These are phyloP conservation scores for Pestalotiopsis sp. DNA, from an alignment of 2,329 filamentous ascomycete species.

Conservation along the genomic window DNA sequence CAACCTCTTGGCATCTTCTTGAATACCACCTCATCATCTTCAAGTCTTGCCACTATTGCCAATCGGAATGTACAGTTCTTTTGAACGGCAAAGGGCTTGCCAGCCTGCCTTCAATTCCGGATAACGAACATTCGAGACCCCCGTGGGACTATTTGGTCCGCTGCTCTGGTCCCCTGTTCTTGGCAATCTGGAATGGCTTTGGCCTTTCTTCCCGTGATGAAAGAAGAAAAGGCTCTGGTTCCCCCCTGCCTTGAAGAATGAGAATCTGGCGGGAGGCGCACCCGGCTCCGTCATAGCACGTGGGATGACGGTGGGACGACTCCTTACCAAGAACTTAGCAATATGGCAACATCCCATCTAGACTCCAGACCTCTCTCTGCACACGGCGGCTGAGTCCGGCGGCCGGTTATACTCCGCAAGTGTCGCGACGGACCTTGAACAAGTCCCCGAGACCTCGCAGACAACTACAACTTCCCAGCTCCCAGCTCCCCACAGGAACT, in stretches of 20 bases:
- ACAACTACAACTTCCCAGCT: not conserved
- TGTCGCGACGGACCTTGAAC: not conserved
- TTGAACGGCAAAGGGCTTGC: not conserved
- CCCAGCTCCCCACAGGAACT: not conserved
- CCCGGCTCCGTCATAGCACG: constrained; percentile 1
- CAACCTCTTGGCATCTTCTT: not conserved
- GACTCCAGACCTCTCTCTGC: not conserved
- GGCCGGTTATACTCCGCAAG: not conserved
- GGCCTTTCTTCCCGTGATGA: not conserved
- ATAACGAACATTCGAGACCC: not conserved
- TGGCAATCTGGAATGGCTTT: not conserved
- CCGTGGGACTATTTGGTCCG: not conserved
- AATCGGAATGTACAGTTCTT: constrained; percentile 1
- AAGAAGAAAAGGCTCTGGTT: too few species aligned
- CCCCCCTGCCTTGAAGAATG: not conserved
- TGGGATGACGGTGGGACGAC: not conserved
- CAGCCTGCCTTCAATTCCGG: not conserved
- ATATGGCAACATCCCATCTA: not conserved
- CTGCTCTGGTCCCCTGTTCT: not conserved
- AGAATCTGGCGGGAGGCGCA: not conserved
- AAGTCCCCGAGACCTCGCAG: not conserved
- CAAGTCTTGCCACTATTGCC: not conserved
- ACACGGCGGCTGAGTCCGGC: not conserved
- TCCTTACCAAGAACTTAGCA: too few species aligned
- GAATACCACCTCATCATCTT: not conserved